Evolutionary conservation across 305 asterid species (phyloP), one percentile per base, ranked within the genome.

Genomic region (Lippia alba): DNA sequence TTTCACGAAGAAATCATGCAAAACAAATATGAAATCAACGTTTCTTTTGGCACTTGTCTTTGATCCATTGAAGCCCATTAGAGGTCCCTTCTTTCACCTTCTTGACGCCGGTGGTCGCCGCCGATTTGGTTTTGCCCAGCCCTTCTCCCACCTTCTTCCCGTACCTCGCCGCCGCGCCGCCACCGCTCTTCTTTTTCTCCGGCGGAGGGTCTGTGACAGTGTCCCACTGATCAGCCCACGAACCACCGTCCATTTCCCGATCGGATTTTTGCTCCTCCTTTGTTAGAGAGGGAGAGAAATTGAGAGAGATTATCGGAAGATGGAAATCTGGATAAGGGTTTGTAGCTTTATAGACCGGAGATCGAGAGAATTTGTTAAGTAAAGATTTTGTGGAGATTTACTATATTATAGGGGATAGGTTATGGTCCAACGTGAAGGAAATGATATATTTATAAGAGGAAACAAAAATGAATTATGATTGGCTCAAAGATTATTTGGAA

Each of bases 141-240:
- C 79, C 81, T 66, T 86, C 96, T 8, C 86, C 74, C 19, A 82
- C 85, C 78, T 86, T 89, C 81, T 73, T 80, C 16, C 87, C 83
- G 6, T 77, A 83, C 74, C 74, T 80, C 10, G 78, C 71, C 67
- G 77, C 78, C 19, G 85, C 69, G 6, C 72, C 73, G 19, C 71
- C 80, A 33, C 69, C 74, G 41, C 75, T 44, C 73, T 64, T 82
- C 65, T 76, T 71, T 56, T 73, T 74, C 73, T 67, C 80, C 61
- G 80, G 69, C 74, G 32, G 71, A 9, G 82, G 82, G 19, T 86
- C 82, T 12, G 67, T 10, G 15, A 56, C 15, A 64, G 62, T 67
- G 68, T 87, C 93, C 96, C 96, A 89, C 49, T 89, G 96, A 78
- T 89, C 96, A 16, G 96, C 96, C 96, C 96, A 89, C 64, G 96